Base-by-base conservation (phyloP, 2,329 filamentous ascomycete genomes). In the Alternaria arbusti region DNA sequence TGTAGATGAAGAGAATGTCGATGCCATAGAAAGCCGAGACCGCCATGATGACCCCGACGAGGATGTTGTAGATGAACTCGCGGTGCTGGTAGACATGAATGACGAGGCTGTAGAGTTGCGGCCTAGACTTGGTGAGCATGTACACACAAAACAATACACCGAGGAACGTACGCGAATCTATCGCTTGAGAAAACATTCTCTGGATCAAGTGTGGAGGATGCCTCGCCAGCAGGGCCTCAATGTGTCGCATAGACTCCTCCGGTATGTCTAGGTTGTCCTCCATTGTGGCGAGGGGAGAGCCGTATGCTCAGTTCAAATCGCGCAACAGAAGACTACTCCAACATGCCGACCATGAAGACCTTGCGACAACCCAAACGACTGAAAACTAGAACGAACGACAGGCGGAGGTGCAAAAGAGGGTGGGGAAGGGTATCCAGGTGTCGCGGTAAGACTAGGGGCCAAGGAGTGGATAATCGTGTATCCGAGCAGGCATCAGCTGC, bases 181-280 rank as follows among this genome's bases (percentile, higher is more conserved):
- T 65, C 13, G 76, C 74, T 65, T 79, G 76, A 36, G 75, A 72
- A 55, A 79, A 79, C 78, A 79, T 79, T 22, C 75, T 63, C 57
- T 78, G 75, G 22, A 79, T 78, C 49, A 75, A 52, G 23, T 79
- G 76, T n/a, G 77, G 78, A 32, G 73, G 75, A 63, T 79, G 77
- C 54, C 75, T 70, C 51, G 70, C 71, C 61, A 79, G 63, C 65
- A 79, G 60, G 20, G 78, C 78, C 66, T 79, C 76, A 46, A 79
- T 75, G 64, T 79, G 78, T 62, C 72, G 75, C 74, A 78, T 75
- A 44, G 77, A 79, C 62, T 79, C 78, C 30, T 78, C 77, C 11
- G 76, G 76, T 46, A 79, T 77, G 20, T 79, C 74, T 49, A 77
- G 57, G 43, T 69, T 68, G 57, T 79, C 78, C 25, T 79, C 76